These are phyloP conservation scores for Aurifilum marmelostoma DNA, from an alignment of 2,329 filamentous ascomycete genomes.

Conservation along the genomic window DNA sequence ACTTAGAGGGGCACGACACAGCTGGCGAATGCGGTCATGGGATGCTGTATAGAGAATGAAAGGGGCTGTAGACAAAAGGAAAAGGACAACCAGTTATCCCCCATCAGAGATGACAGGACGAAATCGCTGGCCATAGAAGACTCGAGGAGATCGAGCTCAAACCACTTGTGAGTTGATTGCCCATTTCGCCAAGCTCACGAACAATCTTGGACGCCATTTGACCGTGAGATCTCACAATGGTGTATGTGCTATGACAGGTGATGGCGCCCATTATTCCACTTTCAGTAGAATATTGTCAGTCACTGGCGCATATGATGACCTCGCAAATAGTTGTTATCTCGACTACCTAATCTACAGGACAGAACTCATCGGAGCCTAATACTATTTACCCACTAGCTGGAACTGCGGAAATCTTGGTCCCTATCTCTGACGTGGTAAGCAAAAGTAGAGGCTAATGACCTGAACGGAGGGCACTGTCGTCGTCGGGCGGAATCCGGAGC, in stretches of 20 bases:
- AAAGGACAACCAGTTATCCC: background rate
- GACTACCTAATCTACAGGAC: background rate
- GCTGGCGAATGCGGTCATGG: background rate
- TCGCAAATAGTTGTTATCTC: background rate
- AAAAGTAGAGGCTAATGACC: no score
- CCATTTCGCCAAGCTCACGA: background rate
- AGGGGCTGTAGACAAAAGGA: background rate
- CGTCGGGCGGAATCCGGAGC: no score
- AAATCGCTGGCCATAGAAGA: background rate
- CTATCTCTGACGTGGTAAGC: no score
- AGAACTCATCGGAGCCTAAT: background rate
- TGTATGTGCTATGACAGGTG: background rate
- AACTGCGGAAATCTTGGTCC: no score
- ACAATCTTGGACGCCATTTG: background rate
- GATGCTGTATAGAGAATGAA: background rate
- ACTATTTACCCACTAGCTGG: background rate
- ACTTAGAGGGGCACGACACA: background rate
- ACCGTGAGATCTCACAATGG: background rate
- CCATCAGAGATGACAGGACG: background rate
- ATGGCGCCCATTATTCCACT: background rate
- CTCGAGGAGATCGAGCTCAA: background rate
- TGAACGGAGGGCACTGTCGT: no score
- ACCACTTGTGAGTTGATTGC: background rate
- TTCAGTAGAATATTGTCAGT: background rate
- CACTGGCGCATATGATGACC: background rate